Percentiles rank a stretch among this genome's conserved stretches.
Evolutionary conservation across 768 basidiomycete species (phyloP).

Genomic region (Termitomyces sp.): DNA sequence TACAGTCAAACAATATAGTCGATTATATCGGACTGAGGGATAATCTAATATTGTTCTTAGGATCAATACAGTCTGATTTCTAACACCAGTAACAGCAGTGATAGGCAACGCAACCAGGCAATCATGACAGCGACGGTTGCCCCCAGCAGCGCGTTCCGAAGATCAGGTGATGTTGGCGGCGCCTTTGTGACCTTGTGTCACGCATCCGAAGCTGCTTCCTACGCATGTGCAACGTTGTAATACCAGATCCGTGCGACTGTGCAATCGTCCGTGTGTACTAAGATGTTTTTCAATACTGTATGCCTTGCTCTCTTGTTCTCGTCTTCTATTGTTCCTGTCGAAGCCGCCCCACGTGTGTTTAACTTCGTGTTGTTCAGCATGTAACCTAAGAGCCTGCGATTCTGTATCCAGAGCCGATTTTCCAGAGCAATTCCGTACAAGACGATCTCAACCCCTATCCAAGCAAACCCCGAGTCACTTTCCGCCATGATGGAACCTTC

Average conservation of each 20-base stretch:
- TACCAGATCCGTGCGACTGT: neutral
- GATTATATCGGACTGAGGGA: too few relatives aligned
- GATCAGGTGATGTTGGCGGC: too few relatives aligned
- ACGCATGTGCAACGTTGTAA: neutral
- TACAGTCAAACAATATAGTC: too few relatives aligned
- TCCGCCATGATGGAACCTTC: constrained; percentile 56
- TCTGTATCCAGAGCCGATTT: neutral
- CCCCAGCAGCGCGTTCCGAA: too few relatives aligned
- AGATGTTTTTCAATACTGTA: neutral
- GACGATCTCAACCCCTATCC: constrained; percentile 32
- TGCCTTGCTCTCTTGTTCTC: neutral
- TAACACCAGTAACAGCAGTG: too few relatives aligned
- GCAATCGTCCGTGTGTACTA: too few relatives aligned
- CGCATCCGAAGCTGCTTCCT: too few relatives aligned
- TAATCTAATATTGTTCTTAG: too few relatives aligned
- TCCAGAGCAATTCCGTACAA: neutral
- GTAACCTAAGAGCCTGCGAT: neutral
- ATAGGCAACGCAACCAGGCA: too few relatives aligned
- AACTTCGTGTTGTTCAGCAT: neutral
- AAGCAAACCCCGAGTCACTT: constrained; percentile 42
- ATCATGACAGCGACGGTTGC: too few relatives aligned
- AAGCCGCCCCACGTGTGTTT: constrained; percentile 8
- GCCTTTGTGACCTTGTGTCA: too few relatives aligned
- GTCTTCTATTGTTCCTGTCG: neutral
- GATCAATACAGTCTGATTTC: too few relatives aligned